Evolutionary conservation across 2,329 filamentous ascomycete species (phyloP).

Genomic region (Neopestalotiopsis sp.): DNA sequence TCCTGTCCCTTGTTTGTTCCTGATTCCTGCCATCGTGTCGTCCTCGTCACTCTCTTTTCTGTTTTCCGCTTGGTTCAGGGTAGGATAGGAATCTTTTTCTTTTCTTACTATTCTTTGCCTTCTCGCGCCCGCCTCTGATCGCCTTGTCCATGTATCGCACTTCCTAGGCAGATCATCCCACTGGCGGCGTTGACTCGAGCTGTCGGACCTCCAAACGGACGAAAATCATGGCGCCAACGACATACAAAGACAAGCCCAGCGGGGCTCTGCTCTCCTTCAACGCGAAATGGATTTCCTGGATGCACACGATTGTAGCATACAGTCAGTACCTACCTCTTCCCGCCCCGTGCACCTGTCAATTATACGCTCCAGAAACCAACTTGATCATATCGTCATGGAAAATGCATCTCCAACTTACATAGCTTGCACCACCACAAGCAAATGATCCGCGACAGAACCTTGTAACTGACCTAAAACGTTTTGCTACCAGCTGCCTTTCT

Average conservation of each 20-base stretch:
- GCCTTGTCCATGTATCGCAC: not conserved
- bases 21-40: conserved; percentile 6
- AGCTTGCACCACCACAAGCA: not conserved
- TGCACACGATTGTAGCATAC: conserved; percentile 86
- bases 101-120: not conserved
- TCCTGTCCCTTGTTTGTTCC: conserved; percentile 4
- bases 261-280: conserved; percentile 71
- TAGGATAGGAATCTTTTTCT: not conserved
- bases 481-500: conserved; percentile 73
- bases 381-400: not conserved
- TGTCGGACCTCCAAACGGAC: not conserved
- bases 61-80: conserved; percentile 14
- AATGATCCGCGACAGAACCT: not conserved
- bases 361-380: not conserved
- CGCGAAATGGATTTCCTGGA: conserved; percentile 89
- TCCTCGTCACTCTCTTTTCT: conserved; percentile 4
- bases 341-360: conserved; percentile 12
- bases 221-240: conserved; percentile 45
- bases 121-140: not conserved
- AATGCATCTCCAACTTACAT: not conserved
- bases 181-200: not conserved
- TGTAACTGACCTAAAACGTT: not conserved
- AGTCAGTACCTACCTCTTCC: conserved; percentile 52
- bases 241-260: conserved; percentile 70
- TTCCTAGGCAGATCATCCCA: conserved; percentile 2